phyloP scores from a whole-genome alignment of 176 grass and related monocot genomes.

The Stipa capillata region DNA sequence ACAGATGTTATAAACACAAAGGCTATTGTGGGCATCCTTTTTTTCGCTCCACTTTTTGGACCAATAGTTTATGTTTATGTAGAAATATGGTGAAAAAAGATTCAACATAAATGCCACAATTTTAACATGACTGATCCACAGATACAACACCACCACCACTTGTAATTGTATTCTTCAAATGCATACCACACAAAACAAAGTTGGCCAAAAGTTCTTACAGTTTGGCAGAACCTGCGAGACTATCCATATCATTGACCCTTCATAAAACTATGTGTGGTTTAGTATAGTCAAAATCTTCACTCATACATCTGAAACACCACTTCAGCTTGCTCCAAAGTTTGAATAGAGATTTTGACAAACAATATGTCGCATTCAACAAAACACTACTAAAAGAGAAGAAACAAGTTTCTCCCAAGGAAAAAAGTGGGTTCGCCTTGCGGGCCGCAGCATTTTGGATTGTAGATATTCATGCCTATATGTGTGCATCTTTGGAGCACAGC shows the following conservation, averaged over 20 bases:
- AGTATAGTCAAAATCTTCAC: not conserved
- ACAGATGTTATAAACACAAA: not conserved
- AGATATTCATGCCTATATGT: not conserved
- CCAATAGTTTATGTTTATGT: not conserved
- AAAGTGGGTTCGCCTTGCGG: not conserved
- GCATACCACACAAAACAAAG: not conserved
- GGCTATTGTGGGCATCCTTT: not conserved
- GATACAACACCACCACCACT: not conserved
- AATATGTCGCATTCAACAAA: not conserved
- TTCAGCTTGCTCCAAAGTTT: not conserved
- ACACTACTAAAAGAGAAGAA: not conserved
- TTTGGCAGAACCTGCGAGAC: not conserved
- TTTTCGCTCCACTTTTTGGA: not conserved
- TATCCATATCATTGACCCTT: not conserved
- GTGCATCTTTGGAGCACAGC: not conserved
- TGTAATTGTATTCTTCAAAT: not conserved
- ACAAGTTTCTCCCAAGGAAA: not conserved
- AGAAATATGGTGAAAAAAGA: not conserved
- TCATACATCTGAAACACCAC: not conserved
- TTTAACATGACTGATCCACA: not conserved
- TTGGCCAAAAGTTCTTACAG: not conserved
- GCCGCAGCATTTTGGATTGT: not conserved
- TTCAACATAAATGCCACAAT: not conserved
- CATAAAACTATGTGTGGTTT: not conserved
- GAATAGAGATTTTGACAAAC: not conserved